These are phyloP conservation scores for Paramecium tetraurelia DNA, from an alignment of 73 alveolate genomes.

Conservation along the genomic window DNA sequence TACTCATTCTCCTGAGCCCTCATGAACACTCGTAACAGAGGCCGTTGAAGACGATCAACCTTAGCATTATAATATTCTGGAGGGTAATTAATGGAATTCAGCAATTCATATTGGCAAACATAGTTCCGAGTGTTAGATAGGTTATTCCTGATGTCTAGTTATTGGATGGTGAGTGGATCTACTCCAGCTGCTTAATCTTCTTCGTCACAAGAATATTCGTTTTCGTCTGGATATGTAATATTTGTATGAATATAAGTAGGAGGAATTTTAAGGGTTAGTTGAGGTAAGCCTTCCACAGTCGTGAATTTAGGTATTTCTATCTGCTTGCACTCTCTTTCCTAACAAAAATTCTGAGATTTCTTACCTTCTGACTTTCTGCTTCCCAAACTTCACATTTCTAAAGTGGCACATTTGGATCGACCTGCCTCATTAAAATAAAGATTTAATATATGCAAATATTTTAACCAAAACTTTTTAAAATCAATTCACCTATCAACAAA, in stretches of 20 bases:
- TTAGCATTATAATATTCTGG: slow-evolving; percentile 28
- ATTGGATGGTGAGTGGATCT: background rate
- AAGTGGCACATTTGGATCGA: background rate
- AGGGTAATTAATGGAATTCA: background rate
- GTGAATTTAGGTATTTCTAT: background rate
- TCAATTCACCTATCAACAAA: background rate
- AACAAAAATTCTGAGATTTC: background rate
- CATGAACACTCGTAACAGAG: slow-evolving; percentile 27
- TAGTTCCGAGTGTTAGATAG: slow-evolving; percentile 15
- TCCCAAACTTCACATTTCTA: background rate
- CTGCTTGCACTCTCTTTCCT: background rate
- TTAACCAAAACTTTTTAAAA: background rate
- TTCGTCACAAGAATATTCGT: slow-evolving; percentile 36
- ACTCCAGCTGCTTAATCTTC: background rate
- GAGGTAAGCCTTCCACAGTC: background rate
- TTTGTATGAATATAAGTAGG: background rate
- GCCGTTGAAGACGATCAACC: background rate
- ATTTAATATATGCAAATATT: background rate
- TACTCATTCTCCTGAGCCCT: slow-evolving; percentile 36
- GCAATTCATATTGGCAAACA: background rate
- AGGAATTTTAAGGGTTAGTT: background rate
- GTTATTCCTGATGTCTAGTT: slow-evolving; percentile 17
- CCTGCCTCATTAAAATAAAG: slow-evolving; percentile 19
- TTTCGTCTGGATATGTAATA: slow-evolving; percentile 47
- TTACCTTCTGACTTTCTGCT: background rate